Percentiles rank a stretch among this genome's conserved stretches.
These are phyloP conservation scores for Sambucus nigra DNA, from an alignment of 129 eudicot genomes.

Conservation along the genomic window DNA sequence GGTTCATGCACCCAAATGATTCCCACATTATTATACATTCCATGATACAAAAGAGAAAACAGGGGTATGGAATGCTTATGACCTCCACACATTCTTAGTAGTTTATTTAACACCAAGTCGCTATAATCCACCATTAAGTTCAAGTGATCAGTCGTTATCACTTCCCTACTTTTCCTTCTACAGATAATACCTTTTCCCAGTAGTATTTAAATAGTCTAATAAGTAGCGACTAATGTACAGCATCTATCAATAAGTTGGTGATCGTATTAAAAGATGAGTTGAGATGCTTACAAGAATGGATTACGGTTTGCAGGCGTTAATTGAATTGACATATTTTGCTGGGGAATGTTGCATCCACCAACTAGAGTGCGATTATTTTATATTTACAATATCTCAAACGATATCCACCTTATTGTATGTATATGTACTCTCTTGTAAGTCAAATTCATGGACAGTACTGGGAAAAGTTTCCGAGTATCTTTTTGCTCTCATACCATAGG, in stretches of 20 bases:
- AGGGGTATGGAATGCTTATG: too few species aligned
- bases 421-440: not conserved
- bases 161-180: not conserved
- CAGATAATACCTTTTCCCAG: not conserved
- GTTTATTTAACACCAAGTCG: not conserved
- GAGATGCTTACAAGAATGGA: not conserved
- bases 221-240: not conserved
- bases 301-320: not conserved
- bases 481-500: not conserved
- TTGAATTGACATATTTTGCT: not conserved
- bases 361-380: not conserved
- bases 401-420: not conserved
- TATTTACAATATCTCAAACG: too few species aligned
- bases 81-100: not conserved
- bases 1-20: not conserved
- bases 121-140: not conserved
- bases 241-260: not conserved
- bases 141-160: not conserved
- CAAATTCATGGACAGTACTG: not conserved
- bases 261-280: not conserved
- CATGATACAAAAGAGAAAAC: not conserved
- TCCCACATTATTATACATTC: not conserved
- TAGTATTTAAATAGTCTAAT: too few species aligned
- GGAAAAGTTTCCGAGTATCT: not conserved
- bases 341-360: not conserved